Conservation (phyloP, 2,329 filamentous ascomycete genomes). For the Penicillium sclerotiorum region DNA sequence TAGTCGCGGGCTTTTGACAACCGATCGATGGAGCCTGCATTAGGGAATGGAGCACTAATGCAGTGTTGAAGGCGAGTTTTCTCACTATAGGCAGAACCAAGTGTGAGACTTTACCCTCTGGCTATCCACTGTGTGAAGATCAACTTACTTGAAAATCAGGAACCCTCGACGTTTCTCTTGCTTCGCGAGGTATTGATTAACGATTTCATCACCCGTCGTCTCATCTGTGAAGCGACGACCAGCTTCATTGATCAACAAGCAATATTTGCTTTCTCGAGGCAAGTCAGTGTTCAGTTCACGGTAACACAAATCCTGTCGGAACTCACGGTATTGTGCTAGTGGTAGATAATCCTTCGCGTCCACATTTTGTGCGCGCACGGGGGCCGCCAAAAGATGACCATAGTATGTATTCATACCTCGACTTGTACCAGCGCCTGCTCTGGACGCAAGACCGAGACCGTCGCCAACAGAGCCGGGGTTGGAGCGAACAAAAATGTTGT, state of each 20-base stretch:
- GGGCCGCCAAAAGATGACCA: conserved; percentile 30
- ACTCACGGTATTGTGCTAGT: conserved; percentile 31
- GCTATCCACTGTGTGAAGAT: not conserved
- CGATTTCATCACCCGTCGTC: conserved; percentile 29
- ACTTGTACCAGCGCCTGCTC: conserved; percentile 28
- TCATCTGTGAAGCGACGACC: conserved; percentile 29
- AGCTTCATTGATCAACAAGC: conserved; percentile 25
- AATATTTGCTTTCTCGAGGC: conserved; percentile 27
- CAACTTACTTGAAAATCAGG: conserved; percentile 25
- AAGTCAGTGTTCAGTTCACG: not conserved
- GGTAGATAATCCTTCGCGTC: conserved; percentile 27
- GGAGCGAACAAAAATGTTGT: conserved; percentile 32
- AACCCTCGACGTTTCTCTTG: conserved; percentile 30
- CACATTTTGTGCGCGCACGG: conserved; percentile 24
- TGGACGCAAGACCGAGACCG: conserved; percentile 25
- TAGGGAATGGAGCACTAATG: conserved; percentile 25
- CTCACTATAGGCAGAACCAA: conserved; percentile 16
- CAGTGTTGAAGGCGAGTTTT: conserved; percentile 26
- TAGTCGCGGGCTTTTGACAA: conserved; percentile 28
- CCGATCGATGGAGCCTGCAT: conserved; percentile 30
- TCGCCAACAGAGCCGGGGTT: conserved; percentile 30
- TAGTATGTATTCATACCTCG: conserved; percentile 32
- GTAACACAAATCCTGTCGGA: not conserved
- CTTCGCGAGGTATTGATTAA: conserved; percentile 32
- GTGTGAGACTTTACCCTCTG: not conserved